Evolutionary conservation across 331 rosid genomes (phyloP).

Genomic region (Erythrophleum ivorense): DNA sequence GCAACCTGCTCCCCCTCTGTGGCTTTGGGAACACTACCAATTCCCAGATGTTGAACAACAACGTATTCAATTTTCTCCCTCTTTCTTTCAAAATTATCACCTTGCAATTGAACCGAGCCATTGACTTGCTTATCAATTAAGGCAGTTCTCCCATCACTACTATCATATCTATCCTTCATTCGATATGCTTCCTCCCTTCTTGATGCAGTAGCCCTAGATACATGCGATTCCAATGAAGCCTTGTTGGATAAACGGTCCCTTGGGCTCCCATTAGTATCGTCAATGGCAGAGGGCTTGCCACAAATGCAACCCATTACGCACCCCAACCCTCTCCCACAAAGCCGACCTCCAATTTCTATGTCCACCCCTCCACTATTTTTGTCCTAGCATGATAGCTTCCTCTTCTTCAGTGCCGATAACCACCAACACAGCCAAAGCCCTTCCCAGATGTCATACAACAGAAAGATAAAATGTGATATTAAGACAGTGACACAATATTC

Average conservation of each 20-base stretch:
- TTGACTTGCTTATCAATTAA: conserved; percentile 74
- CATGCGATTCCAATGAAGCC: conserved; percentile 56
- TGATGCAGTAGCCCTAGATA: conserved; percentile 65
- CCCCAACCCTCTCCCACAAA: conserved; percentile 52
- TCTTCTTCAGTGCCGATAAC: conserved; percentile 47
- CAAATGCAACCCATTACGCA: conserved; percentile 76
- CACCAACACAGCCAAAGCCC: conserved; percentile 35
- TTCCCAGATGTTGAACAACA: conserved; percentile 73
- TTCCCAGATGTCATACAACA: conserved; percentile 33
- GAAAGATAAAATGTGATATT: conserved; percentile 19
- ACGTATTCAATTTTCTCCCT: conserved; percentile 81
- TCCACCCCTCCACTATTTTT: conserved; percentile 48
- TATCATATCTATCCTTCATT: conserved; percentile 66
- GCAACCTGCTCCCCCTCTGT: conserved; percentile 94
- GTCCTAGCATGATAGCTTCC: conserved; percentile 24
- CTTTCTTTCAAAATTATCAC: conserved; percentile 76
- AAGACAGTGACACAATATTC: conserved; percentile 40
- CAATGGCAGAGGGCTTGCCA: conserved; percentile 92
- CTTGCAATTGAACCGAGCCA: conserved; percentile 63
- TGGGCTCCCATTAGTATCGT: conserved; percentile 94
- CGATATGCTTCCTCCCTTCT: conserved; percentile 82
- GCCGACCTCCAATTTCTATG: conserved; percentile 52
- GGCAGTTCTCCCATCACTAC: conserved; percentile 63
- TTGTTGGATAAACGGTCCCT: conserved; percentile 73
- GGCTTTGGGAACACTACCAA: conserved; percentile 81